phyloP scores from a whole-genome alignment of 768 basidiomycete species.

The Termitomyces sp. region DNA sequence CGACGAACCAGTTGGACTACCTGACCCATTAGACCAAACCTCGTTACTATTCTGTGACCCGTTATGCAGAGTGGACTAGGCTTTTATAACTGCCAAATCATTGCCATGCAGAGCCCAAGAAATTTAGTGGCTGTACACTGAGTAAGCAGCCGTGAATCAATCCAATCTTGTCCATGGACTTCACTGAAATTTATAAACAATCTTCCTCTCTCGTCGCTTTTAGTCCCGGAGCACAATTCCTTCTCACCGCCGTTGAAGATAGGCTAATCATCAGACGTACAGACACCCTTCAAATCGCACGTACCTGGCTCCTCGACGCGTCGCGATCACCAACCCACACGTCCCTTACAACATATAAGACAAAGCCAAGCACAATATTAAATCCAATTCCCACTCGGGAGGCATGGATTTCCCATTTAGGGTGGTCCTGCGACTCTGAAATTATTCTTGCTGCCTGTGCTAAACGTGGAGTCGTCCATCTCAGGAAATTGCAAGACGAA shows the following conservation, averaged over 20 bases:
- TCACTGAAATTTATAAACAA: conserved; percentile 81
- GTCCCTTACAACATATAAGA: conserved; percentile 29
- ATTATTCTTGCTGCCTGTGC: conserved; percentile 78
- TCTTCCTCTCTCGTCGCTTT: conserved; percentile 66
- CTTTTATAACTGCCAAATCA: too few species aligned
- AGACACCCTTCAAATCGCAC: conserved; percentile 76
- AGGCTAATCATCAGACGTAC: conserved; percentile 79
- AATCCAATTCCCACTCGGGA: conserved; percentile 21
- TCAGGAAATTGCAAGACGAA: conserved; percentile 78
- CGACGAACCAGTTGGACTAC: too few species aligned
- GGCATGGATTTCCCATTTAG: conserved; percentile 62
- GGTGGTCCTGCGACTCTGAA: conserved; percentile 87
- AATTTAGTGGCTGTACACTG: too few species aligned
- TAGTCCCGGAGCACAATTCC: conserved; percentile 83
- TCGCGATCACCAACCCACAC: conserved; percentile 46
- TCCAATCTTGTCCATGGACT: conserved; percentile 53
- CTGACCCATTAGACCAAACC: too few species aligned
- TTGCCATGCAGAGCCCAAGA: too few species aligned
- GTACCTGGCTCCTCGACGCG: conserved; percentile 68
- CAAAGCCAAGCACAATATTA: conserved; percentile 20
- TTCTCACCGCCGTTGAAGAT: conserved; percentile 75
- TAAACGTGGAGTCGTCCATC: conserved; percentile 64
- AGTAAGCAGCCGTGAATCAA: neutral
- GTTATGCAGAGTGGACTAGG: too few species aligned
- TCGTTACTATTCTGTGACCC: too few species aligned